Conservation (phyloP, 1,284 basidiomycete species). For the Sanghuangporus sanghuang region DNA sequence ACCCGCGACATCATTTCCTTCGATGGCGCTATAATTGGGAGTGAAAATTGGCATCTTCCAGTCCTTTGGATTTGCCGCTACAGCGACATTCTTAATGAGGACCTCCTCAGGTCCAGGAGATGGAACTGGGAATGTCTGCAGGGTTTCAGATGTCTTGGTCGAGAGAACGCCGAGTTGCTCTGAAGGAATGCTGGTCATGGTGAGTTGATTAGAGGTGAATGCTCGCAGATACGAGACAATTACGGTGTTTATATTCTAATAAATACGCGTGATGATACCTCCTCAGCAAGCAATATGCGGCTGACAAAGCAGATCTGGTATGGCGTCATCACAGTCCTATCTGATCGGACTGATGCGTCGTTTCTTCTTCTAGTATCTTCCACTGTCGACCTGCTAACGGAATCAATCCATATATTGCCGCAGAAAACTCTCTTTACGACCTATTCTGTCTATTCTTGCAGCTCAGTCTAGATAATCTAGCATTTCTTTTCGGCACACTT, state of each 20-base stretch:
- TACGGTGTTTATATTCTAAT: not conserved
- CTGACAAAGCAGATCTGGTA: too few relatives aligned
- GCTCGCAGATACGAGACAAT: not conserved
- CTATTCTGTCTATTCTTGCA: too few relatives aligned
- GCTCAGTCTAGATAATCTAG: too few relatives aligned
- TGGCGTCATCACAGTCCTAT: too few relatives aligned
- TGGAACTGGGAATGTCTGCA: conserved; percentile 16
- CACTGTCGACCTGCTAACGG: too few relatives aligned
- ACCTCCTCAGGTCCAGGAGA: conserved; percentile 23
- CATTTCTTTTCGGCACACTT: too few relatives aligned
- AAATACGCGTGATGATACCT: too few relatives aligned
- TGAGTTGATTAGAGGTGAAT: not conserved
- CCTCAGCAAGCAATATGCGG: too few relatives aligned
- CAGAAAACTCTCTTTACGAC: too few relatives aligned
- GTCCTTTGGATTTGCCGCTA: conserved; percentile 30
- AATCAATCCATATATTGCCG: too few relatives aligned
- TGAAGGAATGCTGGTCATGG: not conserved
- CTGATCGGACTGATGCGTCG: too few relatives aligned
- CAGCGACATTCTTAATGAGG: conserved; percentile 29
- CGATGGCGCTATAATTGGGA: conserved; percentile 16
- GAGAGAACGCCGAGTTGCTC: conserved; percentile 7
- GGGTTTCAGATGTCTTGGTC: not conserved
- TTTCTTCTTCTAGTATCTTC: too few relatives aligned
- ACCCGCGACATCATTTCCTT: conserved; percentile 19
- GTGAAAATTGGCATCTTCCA: conserved; percentile 23